Percentiles rank a stretch among this genome's conserved stretches.
phyloP scores from a whole-genome alignment of 2,329 filamentous ascomycete species.

The Penicillium sp. region DNA sequence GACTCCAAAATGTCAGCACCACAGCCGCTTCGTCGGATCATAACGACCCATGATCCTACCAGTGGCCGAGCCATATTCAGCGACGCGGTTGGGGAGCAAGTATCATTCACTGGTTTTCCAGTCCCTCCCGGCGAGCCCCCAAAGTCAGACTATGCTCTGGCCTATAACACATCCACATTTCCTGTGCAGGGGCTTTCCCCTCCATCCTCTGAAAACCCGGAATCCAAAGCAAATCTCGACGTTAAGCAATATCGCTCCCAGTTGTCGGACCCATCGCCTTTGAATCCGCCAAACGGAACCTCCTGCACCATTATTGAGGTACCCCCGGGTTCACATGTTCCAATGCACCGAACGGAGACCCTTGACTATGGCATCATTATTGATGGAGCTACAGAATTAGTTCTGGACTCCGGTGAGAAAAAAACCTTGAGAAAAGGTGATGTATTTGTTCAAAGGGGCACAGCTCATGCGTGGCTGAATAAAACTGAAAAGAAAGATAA shows the following conservation, averaged over 20 bases:
- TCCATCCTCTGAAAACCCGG: constrained; percentile 16
- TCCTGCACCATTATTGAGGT: constrained; percentile 19
- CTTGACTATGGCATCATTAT: constrained; percentile 57
- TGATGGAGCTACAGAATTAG: constrained; percentile 54
- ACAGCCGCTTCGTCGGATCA: constrained; percentile 7
- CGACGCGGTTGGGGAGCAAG: constrained; percentile 10
- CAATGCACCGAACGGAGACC: constrained; percentile 55
- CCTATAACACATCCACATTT: constrained; percentile 18
- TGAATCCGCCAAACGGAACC: constrained; percentile 19
- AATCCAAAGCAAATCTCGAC: constrained; percentile 19
- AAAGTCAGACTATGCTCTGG: constrained; percentile 21
- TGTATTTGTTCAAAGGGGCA: constrained; percentile 56
- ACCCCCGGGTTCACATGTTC: constrained; percentile 23
- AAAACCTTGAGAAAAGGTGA: constrained; percentile 53
- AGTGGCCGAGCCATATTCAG: constrained; percentile 17
- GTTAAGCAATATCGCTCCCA: constrained; percentile 17
- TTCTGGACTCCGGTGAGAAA: constrained; percentile 53
- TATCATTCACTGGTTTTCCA: constrained; percentile 16
- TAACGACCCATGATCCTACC: constrained; percentile 16
- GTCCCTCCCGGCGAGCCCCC: constrained; percentile 16
- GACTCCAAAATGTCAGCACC: no score
- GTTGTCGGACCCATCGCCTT: constrained; percentile 15
- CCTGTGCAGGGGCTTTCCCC: constrained; percentile 22
- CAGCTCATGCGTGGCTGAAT: constrained; percentile 42
- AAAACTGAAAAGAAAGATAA: constrained; percentile 21